A percentile compares a stretch with the other conserved stretches of the same genome.
These are phyloP conservation scores for Diaporthe sp. DNA, from an alignment of 2,329 filamentous ascomycete species.

Conservation along the genomic window DNA sequence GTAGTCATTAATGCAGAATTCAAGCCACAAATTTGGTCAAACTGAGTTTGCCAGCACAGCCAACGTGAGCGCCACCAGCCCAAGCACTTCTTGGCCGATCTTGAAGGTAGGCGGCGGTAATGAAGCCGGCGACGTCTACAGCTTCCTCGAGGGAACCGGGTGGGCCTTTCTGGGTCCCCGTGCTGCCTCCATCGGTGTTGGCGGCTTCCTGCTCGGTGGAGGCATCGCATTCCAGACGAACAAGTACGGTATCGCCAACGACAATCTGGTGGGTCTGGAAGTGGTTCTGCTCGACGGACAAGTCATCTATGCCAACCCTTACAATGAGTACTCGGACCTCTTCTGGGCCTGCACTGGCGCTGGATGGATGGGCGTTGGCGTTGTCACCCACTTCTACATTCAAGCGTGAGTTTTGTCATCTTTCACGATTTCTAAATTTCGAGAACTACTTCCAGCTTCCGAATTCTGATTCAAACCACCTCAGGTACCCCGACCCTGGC, in stretches of 20 bases:
- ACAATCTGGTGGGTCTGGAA: slow-evolving; percentile 28
- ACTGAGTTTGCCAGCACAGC: slow-evolving; percentile 13
- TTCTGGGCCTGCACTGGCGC: slow-evolving; percentile 32
- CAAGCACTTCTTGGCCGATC: slow-evolving; percentile 29
- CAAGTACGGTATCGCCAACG: slow-evolving; percentile 21
- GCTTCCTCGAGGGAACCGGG: slow-evolving; percentile 24
- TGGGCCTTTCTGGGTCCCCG: slow-evolving; percentile 31
- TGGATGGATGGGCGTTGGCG: slow-evolving; percentile 27
- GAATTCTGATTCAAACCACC: not conserved
- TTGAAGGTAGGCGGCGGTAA: slow-evolving; percentile 30
- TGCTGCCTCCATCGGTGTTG: slow-evolving; percentile 25
- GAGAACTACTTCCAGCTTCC: not conserved
- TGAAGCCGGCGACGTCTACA: slow-evolving; percentile 28
- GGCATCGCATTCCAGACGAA: slow-evolving; percentile 30
- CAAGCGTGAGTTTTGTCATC: slow-evolving; percentile 17
- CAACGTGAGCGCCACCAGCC: slow-evolving; percentile 13
- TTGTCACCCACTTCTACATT: slow-evolving; percentile 30
- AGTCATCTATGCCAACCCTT: slow-evolving; percentile 32
- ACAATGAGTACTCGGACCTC: slow-evolving; percentile 27
- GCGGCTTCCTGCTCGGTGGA: slow-evolving; percentile 30
- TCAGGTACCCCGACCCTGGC: slow-evolving; percentile 30
- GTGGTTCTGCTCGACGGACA: slow-evolving; percentile 28
- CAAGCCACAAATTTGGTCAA: slow-evolving; percentile 15
- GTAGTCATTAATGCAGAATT: not conserved
- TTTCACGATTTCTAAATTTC: not conserved